Percentiles rank a stretch among this genome's conserved stretches.
Evolutionary conservation across 371 early-diverging fungal species (phyloP).

Genomic region (Syncephalastrum contaminatum): DNA sequence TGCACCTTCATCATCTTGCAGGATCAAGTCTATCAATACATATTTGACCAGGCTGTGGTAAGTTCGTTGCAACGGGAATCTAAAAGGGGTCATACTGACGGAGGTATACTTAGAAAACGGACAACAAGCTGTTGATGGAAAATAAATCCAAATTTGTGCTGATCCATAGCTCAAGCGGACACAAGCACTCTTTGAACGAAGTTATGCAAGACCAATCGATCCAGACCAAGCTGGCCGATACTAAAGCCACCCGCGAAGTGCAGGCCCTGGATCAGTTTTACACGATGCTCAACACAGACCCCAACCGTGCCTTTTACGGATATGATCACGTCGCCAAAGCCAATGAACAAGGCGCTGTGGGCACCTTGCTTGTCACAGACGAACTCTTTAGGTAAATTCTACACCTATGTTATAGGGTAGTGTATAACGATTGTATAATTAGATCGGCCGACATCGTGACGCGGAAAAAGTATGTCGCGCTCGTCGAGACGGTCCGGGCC

Average conservation of each 20-base stretch:
- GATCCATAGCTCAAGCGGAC: slow-evolving; percentile 93
- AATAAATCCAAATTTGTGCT: slow-evolving; percentile 85
- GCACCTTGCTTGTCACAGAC: slow-evolving; percentile 87
- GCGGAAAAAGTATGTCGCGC: slow-evolving; percentile 77
- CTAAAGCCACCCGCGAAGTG: slow-evolving; percentile 91
- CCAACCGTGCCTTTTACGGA: slow-evolving; percentile 92
- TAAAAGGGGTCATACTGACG: slow-evolving; percentile 67
- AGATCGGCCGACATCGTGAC: slow-evolving; percentile 83
- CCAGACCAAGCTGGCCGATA: slow-evolving; percentile 81
- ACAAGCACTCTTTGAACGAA: slow-evolving; percentile 92
- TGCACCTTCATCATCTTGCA: slow-evolving; percentile 22
- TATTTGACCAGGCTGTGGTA: slow-evolving; percentile 84
- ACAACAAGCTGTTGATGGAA: slow-evolving; percentile 79
- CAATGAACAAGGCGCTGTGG: slow-evolving; percentile 82
- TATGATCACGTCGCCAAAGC: slow-evolving; percentile 83
- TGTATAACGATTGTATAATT: not conserved
- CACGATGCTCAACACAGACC: slow-evolving; percentile 83
- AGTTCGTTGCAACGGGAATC: slow-evolving; percentile 45
- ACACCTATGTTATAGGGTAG: too few species aligned
- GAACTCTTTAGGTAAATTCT: slow-evolving; percentile 75
- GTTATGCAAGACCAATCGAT: slow-evolving; percentile 88
- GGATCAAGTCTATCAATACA: slow-evolving; percentile 83
- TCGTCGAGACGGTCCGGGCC: slow-evolving; percentile 82
- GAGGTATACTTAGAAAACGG: slow-evolving; percentile 55
- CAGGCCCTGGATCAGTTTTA: slow-evolving; percentile 83